phyloP scores from a whole-genome alignment of 805 yeast species.

The Lipomyces spencermartinsiae region DNA sequence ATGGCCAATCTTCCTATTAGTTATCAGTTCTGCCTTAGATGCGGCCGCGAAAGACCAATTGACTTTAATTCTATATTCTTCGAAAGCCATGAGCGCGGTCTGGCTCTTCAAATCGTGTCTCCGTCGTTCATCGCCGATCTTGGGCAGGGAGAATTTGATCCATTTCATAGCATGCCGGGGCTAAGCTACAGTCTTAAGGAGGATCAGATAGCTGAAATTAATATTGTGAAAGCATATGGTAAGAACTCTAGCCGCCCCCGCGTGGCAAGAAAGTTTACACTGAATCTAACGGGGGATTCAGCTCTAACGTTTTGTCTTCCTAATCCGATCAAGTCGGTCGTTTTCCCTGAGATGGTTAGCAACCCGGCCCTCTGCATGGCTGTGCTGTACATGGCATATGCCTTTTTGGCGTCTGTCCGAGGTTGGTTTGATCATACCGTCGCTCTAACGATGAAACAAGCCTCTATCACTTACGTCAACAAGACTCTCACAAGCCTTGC shows the following conservation, averaged over 20 bases:
- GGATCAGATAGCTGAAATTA: neutral
- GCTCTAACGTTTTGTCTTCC: neutral
- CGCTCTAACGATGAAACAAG: neutral
- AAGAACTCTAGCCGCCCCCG: neutral
- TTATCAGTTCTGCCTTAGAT: neutral
- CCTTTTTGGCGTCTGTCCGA: neutral
- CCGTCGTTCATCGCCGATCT: conserved; percentile 1
- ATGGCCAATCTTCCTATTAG: neutral
- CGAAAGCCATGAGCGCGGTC: neutral
- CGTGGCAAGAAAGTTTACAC: neutral
- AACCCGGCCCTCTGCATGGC: neutral
- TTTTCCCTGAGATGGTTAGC: neutral
- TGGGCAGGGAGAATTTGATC: neutral
- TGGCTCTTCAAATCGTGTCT: neutral
- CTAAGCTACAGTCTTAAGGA: neutral
- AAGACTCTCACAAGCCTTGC: neutral
- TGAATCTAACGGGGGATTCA: neutral
- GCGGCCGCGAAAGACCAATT: neutral
- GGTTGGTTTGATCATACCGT: neutral
- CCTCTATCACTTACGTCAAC: neutral
- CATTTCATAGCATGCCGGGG: conserved; percentile 1
- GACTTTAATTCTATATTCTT: neutral
- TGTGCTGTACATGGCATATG: neutral
- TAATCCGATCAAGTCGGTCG: conserved; percentile 1
- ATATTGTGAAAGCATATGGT: neutral